These are phyloP conservation scores for Xylaria sp. DNA, from an alignment of 2,329 filamentous ascomycete species.

Conservation along the genomic window DNA sequence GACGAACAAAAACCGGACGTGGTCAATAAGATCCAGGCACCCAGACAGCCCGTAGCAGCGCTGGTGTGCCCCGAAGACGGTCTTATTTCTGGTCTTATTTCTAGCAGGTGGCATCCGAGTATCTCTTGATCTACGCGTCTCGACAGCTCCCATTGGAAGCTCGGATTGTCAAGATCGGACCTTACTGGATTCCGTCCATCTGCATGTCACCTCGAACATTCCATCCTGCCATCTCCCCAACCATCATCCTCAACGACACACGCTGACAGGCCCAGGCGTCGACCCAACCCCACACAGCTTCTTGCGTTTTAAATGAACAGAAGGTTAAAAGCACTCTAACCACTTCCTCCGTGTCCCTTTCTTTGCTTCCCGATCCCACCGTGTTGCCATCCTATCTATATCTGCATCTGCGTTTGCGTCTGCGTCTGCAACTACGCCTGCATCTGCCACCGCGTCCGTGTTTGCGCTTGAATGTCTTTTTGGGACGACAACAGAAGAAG, in stretches of 20 bases:
- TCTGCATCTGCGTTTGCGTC: background rate
- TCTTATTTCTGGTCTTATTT: too few relatives aligned
- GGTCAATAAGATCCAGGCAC: conserved; percentile 6
- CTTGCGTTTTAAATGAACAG: background rate
- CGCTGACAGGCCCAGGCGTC: background rate
- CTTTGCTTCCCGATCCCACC: background rate
- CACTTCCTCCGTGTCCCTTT: background rate
- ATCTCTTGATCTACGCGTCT: conserved; percentile 21
- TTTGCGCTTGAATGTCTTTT: conserved; percentile 4
- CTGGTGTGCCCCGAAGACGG: background rate
- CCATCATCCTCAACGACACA: background rate
- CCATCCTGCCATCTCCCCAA: too few relatives aligned
- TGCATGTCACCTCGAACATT: conserved; percentile 27
- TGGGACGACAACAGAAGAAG: conserved; percentile 5
- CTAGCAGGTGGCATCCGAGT: conserved; percentile 23
- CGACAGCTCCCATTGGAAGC: conserved; percentile 14
- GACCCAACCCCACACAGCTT: background rate
- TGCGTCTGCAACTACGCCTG: background rate
- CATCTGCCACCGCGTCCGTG: background rate
- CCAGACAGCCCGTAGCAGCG: background rate
- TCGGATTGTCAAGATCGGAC: background rate
- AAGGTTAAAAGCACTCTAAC: background rate
- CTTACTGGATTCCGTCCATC: conserved; percentile 22
- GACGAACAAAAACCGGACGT: conserved; percentile 28
- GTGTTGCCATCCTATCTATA: background rate